Evolutionary conservation across 192 early-diverging fungal species (phyloP).

Genomic region (Linnemannia elongata): DNA sequence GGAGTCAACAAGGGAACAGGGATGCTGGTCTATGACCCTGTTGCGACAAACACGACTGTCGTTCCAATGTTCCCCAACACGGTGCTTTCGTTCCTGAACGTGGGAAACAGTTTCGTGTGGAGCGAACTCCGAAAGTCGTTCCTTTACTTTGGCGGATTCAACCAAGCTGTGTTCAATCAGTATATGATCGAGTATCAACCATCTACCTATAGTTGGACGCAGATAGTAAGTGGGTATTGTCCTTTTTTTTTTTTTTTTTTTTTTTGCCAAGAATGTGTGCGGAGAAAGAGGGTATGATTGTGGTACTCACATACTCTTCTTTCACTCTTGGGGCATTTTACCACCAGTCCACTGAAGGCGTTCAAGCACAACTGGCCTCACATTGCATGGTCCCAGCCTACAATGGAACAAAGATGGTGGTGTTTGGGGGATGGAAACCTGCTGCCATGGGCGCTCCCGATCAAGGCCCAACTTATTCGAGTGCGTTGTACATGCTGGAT

Average conservation of each 20-base stretch:
- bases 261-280: background rate
- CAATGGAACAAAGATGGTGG: conserved; percentile 8
- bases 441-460: too few relatives aligned
- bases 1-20: background rate
- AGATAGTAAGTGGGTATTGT: background rate
- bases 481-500: conserved; percentile 8
- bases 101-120: background rate
- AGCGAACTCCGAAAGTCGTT: background rate
- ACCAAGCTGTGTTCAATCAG: background rate
- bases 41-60: background rate
- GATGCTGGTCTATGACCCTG: conserved; percentile 18
- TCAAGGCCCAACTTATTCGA: background rate
- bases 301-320: background rate
- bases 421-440: conserved; percentile 15
- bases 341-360: background rate
- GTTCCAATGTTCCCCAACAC: background rate
- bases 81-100: too few relatives aligned
- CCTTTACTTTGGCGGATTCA: conserved; percentile 3
- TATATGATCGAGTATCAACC: conserved; percentile 9
- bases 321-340: background rate
- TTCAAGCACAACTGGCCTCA: background rate
- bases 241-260: background rate
- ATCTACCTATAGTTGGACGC: background rate
- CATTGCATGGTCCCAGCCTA: conserved; percentile 18
- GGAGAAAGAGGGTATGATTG: background rate